Conservation (phyloP, 1,139 yeast genomes). For the Debaryomycetaceae sp. region DNA sequence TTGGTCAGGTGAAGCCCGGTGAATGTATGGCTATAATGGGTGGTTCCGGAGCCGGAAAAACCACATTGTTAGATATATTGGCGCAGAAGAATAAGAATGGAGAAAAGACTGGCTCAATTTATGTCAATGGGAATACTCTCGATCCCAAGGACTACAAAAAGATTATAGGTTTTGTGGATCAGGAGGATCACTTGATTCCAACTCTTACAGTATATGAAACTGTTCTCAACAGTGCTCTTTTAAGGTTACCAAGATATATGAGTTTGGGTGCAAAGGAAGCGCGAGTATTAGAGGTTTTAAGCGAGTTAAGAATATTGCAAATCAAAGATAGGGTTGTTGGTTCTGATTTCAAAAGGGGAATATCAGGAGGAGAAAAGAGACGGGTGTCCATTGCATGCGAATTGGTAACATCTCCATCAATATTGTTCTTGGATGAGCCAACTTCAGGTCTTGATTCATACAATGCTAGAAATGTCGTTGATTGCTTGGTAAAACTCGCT, state of each 20-base stretch:
- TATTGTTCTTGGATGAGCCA: constrained; percentile 81
- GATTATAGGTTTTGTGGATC: constrained; percentile 94
- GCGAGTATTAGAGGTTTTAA: constrained; percentile 79
- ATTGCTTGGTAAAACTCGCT: constrained; percentile 76
- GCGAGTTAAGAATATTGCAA: constrained; percentile 76
- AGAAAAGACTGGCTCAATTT: constrained; percentile 55
- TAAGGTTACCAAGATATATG: constrained; percentile 82
- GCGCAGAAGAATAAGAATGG: constrained; percentile 89
- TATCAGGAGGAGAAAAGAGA: constrained; percentile 91
- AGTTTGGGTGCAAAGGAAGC: constrained; percentile 65
- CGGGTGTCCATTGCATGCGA: constrained; percentile 90
- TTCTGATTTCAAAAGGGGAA: constrained; percentile 84
- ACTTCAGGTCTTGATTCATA: constrained; percentile 94
- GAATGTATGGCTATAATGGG: constrained; percentile 96
- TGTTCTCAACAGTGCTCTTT: constrained; percentile 83
- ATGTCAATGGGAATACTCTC: constrained; percentile 65
- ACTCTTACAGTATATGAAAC: constrained; percentile 95
- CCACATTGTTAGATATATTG: constrained; percentile 83
- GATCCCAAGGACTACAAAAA: constrained; percentile 48
- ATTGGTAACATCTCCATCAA: constrained; percentile 79
- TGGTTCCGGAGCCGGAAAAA: constrained; percentile 97
- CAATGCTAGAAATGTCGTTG: constrained; percentile 89
- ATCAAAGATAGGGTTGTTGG: constrained; percentile 88
- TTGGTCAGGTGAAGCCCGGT: constrained; percentile 80
- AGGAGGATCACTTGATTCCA: constrained; percentile 86